These are phyloP conservation scores for Brassica juncea DNA, from an alignment of 345 rosid genomes.

Conservation along the genomic window DNA sequence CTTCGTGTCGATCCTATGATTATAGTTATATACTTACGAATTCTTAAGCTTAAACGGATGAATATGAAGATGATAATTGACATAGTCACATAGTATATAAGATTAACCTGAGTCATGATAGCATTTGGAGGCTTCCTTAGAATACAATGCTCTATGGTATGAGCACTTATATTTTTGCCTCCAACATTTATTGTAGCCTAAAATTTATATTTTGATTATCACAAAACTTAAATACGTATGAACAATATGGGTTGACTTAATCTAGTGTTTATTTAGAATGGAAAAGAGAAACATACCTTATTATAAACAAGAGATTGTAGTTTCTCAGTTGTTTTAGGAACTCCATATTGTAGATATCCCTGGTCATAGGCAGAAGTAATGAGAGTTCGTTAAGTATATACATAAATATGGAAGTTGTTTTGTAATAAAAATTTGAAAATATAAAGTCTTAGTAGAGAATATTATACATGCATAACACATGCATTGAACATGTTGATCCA, in stretches of 20 bases:
- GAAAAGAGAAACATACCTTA: slow-evolving; percentile 44
- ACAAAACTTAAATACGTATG: slow-evolving; percentile 48
- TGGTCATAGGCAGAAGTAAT: slow-evolving; percentile 25
- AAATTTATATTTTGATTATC: slow-evolving; percentile 22
- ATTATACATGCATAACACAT: slow-evolving; percentile 93
- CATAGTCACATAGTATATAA: neutral
- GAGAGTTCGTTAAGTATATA: neutral
- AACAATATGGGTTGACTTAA: slow-evolving; percentile 67
- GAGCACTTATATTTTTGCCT: slow-evolving; percentile 79
- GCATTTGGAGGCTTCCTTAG: slow-evolving; percentile 59
- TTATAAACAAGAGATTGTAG: slow-evolving; percentile 49
- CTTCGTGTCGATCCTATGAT: slow-evolving; percentile 58
- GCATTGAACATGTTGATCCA: slow-evolving; percentile 99
- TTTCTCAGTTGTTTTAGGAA: slow-evolving; percentile 74
- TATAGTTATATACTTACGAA: neutral
- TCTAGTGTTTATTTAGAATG: slow-evolving; percentile 1
- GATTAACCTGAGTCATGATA: slow-evolving; percentile 48
- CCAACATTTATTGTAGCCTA: slow-evolving; percentile 84
- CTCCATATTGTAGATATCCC: slow-evolving; percentile 92
- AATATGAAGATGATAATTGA: neutral
- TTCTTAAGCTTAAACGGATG: neutral
- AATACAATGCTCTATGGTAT: slow-evolving; percentile 78
- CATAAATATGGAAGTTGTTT: neutral
- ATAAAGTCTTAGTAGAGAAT: slow-evolving; percentile 38
- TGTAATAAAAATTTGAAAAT: neutral